These are phyloP conservation scores for Boletus vinaceobasis DNA, from an alignment of 768 basidiomycete species.

Conservation along the genomic window DNA sequence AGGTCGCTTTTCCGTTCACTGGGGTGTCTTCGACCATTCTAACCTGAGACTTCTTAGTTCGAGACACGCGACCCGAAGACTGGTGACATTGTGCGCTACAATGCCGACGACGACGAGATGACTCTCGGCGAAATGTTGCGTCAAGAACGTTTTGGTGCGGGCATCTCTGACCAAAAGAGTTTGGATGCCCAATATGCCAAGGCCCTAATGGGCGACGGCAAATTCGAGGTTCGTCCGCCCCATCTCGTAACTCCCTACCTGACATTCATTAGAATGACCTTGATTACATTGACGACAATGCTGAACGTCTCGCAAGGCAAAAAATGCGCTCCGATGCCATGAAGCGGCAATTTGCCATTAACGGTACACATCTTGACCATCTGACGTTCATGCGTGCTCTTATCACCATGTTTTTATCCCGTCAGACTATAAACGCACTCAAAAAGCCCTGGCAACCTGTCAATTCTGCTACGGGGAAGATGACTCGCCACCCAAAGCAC, in stretches of 20 bases:
- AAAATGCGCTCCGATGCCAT: conserved; percentile 97
- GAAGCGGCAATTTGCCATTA: conserved; percentile 95
- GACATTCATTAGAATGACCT: conserved; percentile 59
- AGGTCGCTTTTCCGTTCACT: conserved; percentile 37
- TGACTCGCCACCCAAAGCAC: conserved; percentile 82
- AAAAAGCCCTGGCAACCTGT: conserved; percentile 83
- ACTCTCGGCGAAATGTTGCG: conserved; percentile 90
- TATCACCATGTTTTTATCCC: background rate
- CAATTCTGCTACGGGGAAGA: conserved; percentile 92
- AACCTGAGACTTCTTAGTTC: conserved; percentile 42
- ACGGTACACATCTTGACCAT: conserved; percentile 52
- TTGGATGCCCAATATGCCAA: conserved; percentile 86
- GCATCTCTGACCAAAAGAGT: conserved; percentile 87
- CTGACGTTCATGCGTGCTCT: background rate
- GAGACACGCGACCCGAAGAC: conserved; percentile 90
- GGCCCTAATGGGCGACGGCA: conserved; percentile 83
- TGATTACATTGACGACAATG: conserved; percentile 97
- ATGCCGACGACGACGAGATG: conserved; percentile 84
- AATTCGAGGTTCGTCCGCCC: conserved; percentile 62
- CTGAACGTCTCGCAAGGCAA: conserved; percentile 84
- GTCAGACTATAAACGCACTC: conserved; percentile 90
- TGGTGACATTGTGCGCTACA: conserved; percentile 83
- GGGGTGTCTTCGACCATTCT: background rate
- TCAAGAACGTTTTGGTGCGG: conserved; percentile 88
- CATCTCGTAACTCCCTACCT: background rate